Conservation (phyloP, 495 filamentous ascomycete species). For the Cudoniella acicularis region DNA sequence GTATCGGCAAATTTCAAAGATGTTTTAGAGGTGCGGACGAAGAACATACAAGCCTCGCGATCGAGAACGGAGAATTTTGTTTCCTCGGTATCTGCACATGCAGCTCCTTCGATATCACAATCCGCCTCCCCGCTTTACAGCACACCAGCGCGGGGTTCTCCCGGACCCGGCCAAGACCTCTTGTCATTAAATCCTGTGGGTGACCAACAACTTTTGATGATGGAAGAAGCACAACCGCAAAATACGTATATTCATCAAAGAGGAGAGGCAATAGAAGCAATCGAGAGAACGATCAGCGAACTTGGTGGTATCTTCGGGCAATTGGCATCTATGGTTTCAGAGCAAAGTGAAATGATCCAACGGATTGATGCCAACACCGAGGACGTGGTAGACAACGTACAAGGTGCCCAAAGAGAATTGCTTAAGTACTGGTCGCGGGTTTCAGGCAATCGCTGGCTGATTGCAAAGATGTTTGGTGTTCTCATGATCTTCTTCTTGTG, state of each 20-base stretch:
- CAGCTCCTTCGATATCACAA: constrained; percentile 53
- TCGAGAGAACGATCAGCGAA: constrained; percentile 92
- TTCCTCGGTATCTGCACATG: constrained; percentile 76
- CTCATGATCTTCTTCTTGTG: constrained; percentile 56
- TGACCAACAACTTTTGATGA: constrained; percentile 86
- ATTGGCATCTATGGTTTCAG: constrained; percentile 93
- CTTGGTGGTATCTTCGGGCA: constrained; percentile 95
- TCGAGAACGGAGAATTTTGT: constrained; percentile 95
- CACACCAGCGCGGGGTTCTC: constrained; percentile 62
- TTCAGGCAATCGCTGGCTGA: constrained; percentile 89
- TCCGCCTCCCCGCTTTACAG: constrained; percentile 81
- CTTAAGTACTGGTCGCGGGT: constrained; percentile 97
- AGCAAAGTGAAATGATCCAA: constrained; percentile 93
- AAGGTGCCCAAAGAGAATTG: constrained; percentile 89
- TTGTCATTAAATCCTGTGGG: constrained; percentile 83
- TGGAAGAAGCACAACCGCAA: constrained; percentile 85
- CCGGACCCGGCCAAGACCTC: constrained; percentile 61
- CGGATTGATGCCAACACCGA: constrained; percentile 94
- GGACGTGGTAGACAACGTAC: constrained; percentile 94
- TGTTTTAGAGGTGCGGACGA: constrained; percentile 91
- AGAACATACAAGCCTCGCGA: constrained; percentile 94
- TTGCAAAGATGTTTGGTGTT: constrained; percentile 98
- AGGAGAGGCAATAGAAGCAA: constrained; percentile 94
- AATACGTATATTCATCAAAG: constrained; percentile 91
- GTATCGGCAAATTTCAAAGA: constrained; percentile 96